Evolutionary conservation across 2,329 filamentous ascomycete species (phyloP), one percentile per base, ranked within the genome.

Genomic region (Aspergillus vadensis): DNA sequence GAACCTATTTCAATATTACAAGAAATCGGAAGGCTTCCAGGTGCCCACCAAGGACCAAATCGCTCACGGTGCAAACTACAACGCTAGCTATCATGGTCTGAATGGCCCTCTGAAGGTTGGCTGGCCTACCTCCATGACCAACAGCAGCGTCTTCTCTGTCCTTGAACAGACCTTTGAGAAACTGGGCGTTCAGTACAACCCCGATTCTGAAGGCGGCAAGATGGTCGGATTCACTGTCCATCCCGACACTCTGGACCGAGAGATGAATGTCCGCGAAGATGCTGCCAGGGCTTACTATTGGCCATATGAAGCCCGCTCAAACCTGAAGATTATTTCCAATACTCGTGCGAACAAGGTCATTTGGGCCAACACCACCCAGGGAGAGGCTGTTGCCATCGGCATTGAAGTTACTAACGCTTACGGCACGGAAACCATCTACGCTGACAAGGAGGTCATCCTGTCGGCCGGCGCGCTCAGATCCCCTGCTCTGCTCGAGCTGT

Each of bases 381-480:
- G 44, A 4, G 65, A 68, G 6, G 65, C 66, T 2, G 53, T 65
- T 15, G 75, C 74, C 8, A 62, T 61, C 32, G 75, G 72, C 10
- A 73, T 76, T 5, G 70, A 73, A 43, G 62, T 75, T 5, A 72
- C 59, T 1, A 51, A 57, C 7, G n/a, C 54, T 2, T 59, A 74
- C 51, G 72, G 72, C 10, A 59, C 50, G 17, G 58, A 65, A 15
- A 69, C 54, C 10, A 63, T 69, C 17, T 69, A 67, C 14, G 76
- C 69, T 64, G 69, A 65, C 32, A 73, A 74, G 57, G 86, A 89
- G 63, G 81, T 88, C 17, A 81, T 90, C 47, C 70, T 90, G 2
- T 83, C 84, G 0, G 85, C 86, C 1, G 87, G 87, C 0, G 80
- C 82, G 17, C 74, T 84, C 47, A 82, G 81, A 67, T 86, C 83